Conservation (phyloP, 441 rosid genomes). For the Theobroma grandiflorum region DNA sequence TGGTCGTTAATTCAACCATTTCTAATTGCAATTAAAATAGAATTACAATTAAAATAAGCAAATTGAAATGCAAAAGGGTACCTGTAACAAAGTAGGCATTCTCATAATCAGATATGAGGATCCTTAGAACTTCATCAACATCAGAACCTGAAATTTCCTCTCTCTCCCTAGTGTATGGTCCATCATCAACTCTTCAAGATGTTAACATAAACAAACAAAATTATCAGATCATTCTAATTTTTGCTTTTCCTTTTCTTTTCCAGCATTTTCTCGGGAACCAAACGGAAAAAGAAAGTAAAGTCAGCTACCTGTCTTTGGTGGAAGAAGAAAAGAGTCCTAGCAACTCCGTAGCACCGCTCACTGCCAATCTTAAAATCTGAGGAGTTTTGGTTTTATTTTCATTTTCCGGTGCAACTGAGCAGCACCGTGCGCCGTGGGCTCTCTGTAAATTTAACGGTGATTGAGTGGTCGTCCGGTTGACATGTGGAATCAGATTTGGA, state of each 20-base stretch:
- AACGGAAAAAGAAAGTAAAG: constrained; percentile 18
- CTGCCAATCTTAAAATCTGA: constrained; percentile 62
- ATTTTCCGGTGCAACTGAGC: constrained; percentile 43
- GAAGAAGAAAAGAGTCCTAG: constrained; percentile 64
- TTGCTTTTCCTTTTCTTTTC: not conserved
- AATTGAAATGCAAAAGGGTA: constrained; percentile 17
- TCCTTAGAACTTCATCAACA: constrained; percentile 57
- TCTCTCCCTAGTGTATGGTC: not conserved
- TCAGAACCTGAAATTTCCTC: constrained; percentile 38
- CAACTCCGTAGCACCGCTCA: constrained; percentile 77
- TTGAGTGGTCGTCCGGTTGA: constrained; percentile 5
- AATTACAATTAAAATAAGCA: not conserved
- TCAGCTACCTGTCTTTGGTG: constrained; percentile 43
- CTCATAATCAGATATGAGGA: constrained; percentile 70
- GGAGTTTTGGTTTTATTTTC: constrained; percentile 47
- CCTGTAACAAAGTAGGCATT: constrained; percentile 93
- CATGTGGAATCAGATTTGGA: constrained; percentile 2
- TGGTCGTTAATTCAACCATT: no score
- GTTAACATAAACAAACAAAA: not conserved
- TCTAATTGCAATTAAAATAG: no score
- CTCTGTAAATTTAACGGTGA: constrained; percentile 38
- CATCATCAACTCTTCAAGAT: constrained; percentile 33
- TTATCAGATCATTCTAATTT: not conserved
- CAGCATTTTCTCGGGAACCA: constrained; percentile 5
- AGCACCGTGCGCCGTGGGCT: constrained; percentile 45